Base-by-base conservation (phyloP, 371 early-diverging fungal genomes). In the Circinella umbellata region DNA sequence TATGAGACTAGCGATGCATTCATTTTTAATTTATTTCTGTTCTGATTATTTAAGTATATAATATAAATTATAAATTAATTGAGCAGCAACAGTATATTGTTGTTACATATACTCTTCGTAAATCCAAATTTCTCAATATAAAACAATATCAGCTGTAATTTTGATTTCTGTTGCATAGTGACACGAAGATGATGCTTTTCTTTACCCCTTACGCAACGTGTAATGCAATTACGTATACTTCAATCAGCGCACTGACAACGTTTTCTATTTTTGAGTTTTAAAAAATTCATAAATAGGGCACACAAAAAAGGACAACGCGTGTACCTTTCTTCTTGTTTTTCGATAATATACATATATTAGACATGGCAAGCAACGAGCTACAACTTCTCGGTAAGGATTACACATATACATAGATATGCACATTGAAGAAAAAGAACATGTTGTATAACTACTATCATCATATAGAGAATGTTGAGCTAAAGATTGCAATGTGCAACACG, bases 401-500 rank as follows among this genome's bases (percentile, higher is more conserved):
- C 27, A 27, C 27, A 27, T 27, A 27, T 27, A 42, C 49, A 42
- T 42, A 42, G 15, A 10, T 47, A 11, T 54, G 27, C 20, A 14
- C 37, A 8, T 27, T 8, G 0, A 34, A 10, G 3, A 49, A 37
- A 42, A 42, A 1, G 11, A 42, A 1, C 42, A 42, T 3, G 57
- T 48, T 17, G 8, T 17, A 34, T 11, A 13, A 15, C 38, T 35
- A 20, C 13, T 48, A 38, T 49, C 27, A n/a, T 38, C 6, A 18
- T n/a, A 55, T 90, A 69, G 96, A 95, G 66, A 92, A 87, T 55
- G 95, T 96, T 53, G 95, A 94, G 80, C 76, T 96, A 38, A 87
- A 91, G 47, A 87, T 96, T 62, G 96, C 96, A n/a, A 74, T 96
- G 71, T 90, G 94, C 27, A 88, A 86, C 65, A 90, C 90, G 0